Conservation (phyloP, 208 protist species). For the Spongospora subterranea region DNA sequence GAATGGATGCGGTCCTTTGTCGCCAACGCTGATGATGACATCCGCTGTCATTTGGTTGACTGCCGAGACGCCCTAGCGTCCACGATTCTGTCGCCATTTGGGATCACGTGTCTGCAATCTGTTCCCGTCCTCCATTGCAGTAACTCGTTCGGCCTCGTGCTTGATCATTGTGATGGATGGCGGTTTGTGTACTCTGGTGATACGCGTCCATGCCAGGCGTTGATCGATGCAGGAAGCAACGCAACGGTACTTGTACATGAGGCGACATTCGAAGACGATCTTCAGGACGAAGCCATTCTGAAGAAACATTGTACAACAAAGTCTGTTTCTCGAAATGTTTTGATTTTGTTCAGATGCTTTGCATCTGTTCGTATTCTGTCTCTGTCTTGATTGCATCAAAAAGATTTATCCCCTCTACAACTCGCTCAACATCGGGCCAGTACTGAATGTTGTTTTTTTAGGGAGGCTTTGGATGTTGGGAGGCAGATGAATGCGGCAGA, state of each 20-base stretch:
- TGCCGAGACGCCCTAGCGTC: background rate
- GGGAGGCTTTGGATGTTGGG: conserved; percentile 81
- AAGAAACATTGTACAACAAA: conserved; percentile 85
- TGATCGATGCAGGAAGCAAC: conserved; percentile 77
- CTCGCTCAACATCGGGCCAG: no score
- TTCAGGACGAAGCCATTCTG: conserved; percentile 79
- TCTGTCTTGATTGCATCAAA: no score
- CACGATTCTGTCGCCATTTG: background rate
- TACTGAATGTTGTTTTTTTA: background rate
- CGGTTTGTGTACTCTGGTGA: conserved; percentile 85
- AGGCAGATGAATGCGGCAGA: conserved; percentile 59
- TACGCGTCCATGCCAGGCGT: conserved; percentile 79
- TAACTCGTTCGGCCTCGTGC: conserved; percentile 39
- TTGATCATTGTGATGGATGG: background rate
- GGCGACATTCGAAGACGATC: conserved; percentile 87
- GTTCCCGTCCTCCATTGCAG: conserved; percentile 52
- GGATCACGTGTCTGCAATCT: background rate
- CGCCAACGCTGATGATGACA: background rate
- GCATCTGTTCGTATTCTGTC: no score
- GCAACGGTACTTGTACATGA: conserved; percentile 87
- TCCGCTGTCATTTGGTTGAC: conserved; percentile 7
- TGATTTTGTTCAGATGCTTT: no score
- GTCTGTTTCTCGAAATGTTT: no score
- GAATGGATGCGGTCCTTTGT: background rate
- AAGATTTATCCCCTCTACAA: no score